These are phyloP conservation scores for Chlamydomonas asymmetrica DNA, from an alignment of 139 green algal genomes.

Conservation along the genomic window DNA sequence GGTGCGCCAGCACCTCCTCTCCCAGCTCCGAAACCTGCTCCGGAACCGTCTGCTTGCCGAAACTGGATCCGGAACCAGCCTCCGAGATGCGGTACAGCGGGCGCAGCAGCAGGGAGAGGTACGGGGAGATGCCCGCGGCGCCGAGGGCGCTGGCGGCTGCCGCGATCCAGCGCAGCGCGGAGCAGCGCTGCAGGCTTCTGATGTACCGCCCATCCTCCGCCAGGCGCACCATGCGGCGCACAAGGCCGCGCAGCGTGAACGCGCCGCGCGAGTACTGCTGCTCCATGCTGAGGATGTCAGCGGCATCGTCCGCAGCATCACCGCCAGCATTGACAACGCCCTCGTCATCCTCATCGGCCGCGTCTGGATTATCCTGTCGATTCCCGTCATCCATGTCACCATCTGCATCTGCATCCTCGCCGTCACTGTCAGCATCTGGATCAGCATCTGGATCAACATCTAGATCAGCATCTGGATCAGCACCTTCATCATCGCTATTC, in stretches of 20 bases:
- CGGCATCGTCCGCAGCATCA: conserved; percentile 19
- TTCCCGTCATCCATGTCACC: neutral
- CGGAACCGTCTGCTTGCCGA: neutral
- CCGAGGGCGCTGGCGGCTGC: conserved; percentile 64
- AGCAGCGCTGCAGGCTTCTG: conserved; percentile 49
- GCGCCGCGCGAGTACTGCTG: conserved; percentile 16
- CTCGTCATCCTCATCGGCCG: conserved; percentile 19
- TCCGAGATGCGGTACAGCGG: conserved; percentile 84
- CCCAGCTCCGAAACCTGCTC: conserved; percentile 49
- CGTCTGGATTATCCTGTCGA: conserved; percentile 7
- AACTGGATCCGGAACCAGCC: conserved; percentile 7
- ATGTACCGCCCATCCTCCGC: conserved; percentile 64
- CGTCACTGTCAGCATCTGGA: neutral
- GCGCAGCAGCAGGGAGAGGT: conserved; percentile 68
- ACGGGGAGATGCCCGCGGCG: conserved; percentile 39
- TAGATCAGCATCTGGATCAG: neutral
- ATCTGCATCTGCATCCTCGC: neutral
- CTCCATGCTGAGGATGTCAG: neutral
- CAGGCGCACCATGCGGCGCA: conserved; percentile 67
- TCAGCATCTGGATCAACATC: neutral
- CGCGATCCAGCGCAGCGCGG: conserved; percentile 79
- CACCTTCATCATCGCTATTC: neutral
- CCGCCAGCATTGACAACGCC: conserved; percentile 15
- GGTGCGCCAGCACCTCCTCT: conserved; percentile 75
- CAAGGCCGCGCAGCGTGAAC: conserved; percentile 66